Conservation (phyloP, 228 moss, liverwort and hornwort genomes). For the Sphagnum fallax region DNA sequence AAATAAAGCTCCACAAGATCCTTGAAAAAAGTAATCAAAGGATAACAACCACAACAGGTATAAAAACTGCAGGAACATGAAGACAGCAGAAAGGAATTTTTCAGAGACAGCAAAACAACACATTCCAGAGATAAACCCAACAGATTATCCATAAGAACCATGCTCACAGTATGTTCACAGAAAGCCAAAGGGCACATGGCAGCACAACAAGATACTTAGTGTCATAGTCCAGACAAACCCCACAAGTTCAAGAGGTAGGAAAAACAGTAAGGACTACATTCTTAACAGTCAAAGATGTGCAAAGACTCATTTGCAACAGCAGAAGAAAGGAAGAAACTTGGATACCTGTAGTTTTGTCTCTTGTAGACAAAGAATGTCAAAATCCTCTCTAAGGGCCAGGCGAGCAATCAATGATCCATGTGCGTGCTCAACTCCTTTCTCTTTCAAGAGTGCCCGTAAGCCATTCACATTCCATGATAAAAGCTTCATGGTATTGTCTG, state of each 20-base stretch:
- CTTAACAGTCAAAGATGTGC: not conserved
- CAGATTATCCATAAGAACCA: not conserved
- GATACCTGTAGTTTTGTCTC: constrained; percentile 92
- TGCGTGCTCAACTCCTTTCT: constrained; percentile 52
- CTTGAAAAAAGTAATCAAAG: too few species aligned
- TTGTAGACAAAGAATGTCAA: constrained; percentile 87
- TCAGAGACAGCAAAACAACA: not conserved
- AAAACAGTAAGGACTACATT: not conserved
- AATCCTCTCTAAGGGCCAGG: constrained; percentile 73
- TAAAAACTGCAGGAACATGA: not conserved
- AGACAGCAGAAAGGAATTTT: not conserved
- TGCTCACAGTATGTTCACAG: not conserved
- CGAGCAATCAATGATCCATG: constrained; percentile 54
- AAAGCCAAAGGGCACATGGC: not conserved
- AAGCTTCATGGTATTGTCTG: constrained; percentile 53
- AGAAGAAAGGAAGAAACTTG: not conserved
- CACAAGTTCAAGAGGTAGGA: too few species aligned
- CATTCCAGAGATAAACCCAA: too few species aligned
- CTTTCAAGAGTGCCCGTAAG: constrained; percentile 75
- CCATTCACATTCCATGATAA: constrained; percentile 99
- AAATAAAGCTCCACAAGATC: not conserved
- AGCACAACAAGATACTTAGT: too few species aligned
- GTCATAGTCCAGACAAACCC: too few species aligned
- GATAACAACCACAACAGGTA: constrained; percentile 1
- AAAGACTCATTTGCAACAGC: not conserved